These are phyloP conservation scores for Coemansia sp. DNA, from an alignment of 192 early-diverging fungal species.

Conservation along the genomic window DNA sequence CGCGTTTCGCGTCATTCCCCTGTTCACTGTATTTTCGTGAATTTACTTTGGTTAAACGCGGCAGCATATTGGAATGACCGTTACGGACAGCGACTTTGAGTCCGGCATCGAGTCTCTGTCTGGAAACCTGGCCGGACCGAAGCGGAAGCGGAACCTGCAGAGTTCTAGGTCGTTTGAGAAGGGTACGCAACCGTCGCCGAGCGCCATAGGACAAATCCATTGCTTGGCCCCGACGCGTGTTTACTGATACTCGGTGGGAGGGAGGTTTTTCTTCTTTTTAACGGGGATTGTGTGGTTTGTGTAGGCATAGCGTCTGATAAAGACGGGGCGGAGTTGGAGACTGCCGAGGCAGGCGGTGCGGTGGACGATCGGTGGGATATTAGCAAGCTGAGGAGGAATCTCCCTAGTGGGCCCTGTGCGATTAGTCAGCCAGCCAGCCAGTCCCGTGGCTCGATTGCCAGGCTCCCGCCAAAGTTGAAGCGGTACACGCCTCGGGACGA, in stretches of 20 bases:
- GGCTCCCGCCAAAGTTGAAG: constrained; percentile 1
- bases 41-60: too few species aligned
- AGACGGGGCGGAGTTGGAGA: constrained; percentile 1
- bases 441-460: neutral
- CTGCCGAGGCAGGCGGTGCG: neutral
- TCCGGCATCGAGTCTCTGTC: neutral
- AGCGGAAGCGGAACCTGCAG: constrained; percentile 1
- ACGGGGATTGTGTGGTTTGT: too few species aligned
- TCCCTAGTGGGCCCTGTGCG: neutral
- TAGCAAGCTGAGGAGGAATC: neutral
- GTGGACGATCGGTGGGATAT: constrained; percentile 9
- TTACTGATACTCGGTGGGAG: neutral
- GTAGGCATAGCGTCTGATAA: neutral
- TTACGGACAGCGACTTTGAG: constrained; percentile 17
- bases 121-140: neutral
- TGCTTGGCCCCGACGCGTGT: too few species aligned
- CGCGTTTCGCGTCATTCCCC: neutral
- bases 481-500: constrained; percentile 14
- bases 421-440: too few species aligned
- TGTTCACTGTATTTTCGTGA: neutral
- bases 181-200: constrained; percentile 10
- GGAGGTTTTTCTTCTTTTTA: neutral
- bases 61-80: neutral
- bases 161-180: constrained; percentile 11
- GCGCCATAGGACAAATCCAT: too few species aligned